Evolutionary conservation across 768 basidiomycete genomes (phyloP), one percentile per base, ranked within the genome.

Genomic region (Tricholomella constricta): DNA sequence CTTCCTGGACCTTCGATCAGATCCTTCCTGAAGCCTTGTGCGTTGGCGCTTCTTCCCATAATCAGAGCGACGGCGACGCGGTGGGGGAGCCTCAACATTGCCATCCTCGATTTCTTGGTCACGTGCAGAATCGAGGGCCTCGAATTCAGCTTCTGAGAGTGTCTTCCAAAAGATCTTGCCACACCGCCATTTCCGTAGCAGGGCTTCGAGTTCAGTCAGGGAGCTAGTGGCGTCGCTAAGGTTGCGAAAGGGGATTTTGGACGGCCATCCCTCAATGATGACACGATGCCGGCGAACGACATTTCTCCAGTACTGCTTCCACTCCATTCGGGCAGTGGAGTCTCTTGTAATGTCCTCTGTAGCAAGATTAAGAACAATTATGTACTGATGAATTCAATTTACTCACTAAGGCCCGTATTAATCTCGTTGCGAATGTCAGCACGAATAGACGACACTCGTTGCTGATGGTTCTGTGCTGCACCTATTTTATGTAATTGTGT

Each of bases 241-340:
- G 43, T 60, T 64, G 19, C 45, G 36, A 48, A 64, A 64, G n/a
- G 58, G 58, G 8, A 62, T 48, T 1, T 49, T 25, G 10, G 7
- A 32, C 6, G 56, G 58, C 62, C 62, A 64, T 3, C 61, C 60
- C 6, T 55, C 56, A 15, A 62, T 37, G 2, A 58, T 38, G 8
- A 64, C 61, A 5, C 40, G 37, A 42, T 62, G 52, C 1, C 40
- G 44, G 26, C 27, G 22, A 4, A 58, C 58, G 36, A 60, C 40
- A 31, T 62, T 58, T 0, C n/a, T 15, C 61, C 56, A 60, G 45
- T 62, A 60, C 6, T 51, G 34, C 29, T 45, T 52, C 51, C 56
- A 62, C 37, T 60, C 41, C 54, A 62, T 60, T 11, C 38, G 26
- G 7, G 54, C 58, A 17, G 35, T 41, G 6, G 45, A 4, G 37